Base-by-base conservation (phyloP, 108 stramenopile genomes). In the Nitzschia putrida region DNA sequence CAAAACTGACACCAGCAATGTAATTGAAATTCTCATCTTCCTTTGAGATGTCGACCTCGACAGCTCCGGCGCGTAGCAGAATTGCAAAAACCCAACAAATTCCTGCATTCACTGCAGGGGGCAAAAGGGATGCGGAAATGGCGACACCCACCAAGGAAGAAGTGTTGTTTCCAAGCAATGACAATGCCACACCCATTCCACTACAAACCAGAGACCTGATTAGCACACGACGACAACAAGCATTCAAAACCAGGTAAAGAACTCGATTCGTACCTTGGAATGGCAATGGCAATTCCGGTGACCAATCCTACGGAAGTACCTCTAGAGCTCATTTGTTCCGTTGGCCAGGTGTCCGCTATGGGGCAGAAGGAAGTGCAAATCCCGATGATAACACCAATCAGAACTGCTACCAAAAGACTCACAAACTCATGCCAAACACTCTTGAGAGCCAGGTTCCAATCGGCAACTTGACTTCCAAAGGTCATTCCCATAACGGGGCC, bases 111-210 rank as follows among this genome's bases (percentile, higher is more conserved):
- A 61, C 91, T 14, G 94, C 91, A 0, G 96, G 94, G 22, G 96
- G 96, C 34, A 97, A 77, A 24, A 97, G 77, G 8, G 91, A 87
- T 0, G 94, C 94, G 14, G 84, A 86, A 43, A 96, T 94, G 13
- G 95, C 93, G 9, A 93, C 92, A 34, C 93, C 93, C 8, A 94
- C 96, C 24, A 97, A 72, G 8, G 82, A 78, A 38, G 76, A 68
- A n/a, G 88, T 91, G 61, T 91, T 83, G 41, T 90, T 87, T 18
- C 86, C 87, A 29, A 92, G 40, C 37, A 94, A 57, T 10, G 78
- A 76, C 45, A 97, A 67, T 7, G 90, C 93, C 10, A 97, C 96
- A n/a, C 94, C 96, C 58, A 95, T 61, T 20, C 94, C 96, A 44
- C 86, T 88, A 37, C 16, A 55, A 49, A 21, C 8, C 1, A 14